Base-by-base conservation (phyloP, 257 asterid species). In the Solanum peruvianum region DNA sequence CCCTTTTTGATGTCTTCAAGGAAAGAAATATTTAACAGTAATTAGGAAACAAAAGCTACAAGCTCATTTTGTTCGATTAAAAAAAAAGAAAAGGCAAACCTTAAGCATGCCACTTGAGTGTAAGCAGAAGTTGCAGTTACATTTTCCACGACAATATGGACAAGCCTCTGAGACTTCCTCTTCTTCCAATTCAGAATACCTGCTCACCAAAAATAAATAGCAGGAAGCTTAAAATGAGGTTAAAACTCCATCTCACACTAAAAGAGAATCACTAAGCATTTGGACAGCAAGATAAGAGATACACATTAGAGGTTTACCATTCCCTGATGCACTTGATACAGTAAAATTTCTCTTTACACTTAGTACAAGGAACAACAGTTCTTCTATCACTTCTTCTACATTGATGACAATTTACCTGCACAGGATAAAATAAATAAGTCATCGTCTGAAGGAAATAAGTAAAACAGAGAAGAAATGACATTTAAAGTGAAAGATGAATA, bases 121-220 rank as follows among this genome's bases (percentile, higher is more conserved):
- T 90, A 97, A 93, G 92, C 99, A 97, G 84, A 86, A 85, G 92
- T 94, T 92, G 93, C 99, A 97, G 89, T 97, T 97, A 92, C 99
- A 97, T 82, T 90, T 93, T 71, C 90, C 91, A 33, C 96, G 91
- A 89, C 99, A 97, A 70, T 86, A 89, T 37, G 99, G 98, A 88
- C 99, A 97, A 86, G 88, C 45, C 86, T 93, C 93, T 49, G 97
- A 88, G 86, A 92, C 87, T 47, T 94, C 97, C 89, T 91, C 94
- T 87, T 94, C 97, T 1, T 86, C 89, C 84, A 92, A 88, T 44
- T 89, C 25, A 33, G 98, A 94, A 90, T 96, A 96, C 99, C 99
- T 96, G 83, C 85, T 78, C 41, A 86, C 45, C 39, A 56, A 45
- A 83, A 37, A 71, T 9, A 42, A 72, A 82, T 23, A 72, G 80